Evolutionary conservation across 192 early-diverging fungal genomes (phyloP).

Genomic region (Thamnidium elegans): DNA sequence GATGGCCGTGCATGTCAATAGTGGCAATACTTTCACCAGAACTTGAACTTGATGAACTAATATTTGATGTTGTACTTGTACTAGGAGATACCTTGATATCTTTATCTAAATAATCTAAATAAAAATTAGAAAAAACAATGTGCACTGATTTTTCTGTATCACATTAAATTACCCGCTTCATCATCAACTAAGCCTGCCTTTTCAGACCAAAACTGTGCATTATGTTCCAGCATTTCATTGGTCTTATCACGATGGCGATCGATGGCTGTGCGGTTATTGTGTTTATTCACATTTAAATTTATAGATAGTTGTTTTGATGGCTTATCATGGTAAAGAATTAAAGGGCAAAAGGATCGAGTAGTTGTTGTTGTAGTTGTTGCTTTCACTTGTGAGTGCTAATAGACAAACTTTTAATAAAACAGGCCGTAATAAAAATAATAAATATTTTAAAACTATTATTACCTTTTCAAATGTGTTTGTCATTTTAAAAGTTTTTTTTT

Average conservation of each 20-base stretch:
- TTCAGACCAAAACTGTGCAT: constrained; percentile 25
- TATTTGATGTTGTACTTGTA: constrained; percentile 27
- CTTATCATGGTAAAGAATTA: constrained; percentile 23
- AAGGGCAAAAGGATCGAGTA: constrained; percentile 16
- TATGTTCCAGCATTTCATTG: constrained; percentile 22
- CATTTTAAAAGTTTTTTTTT: neutral
- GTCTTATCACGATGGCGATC: constrained; percentile 20
- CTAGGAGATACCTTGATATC: constrained; percentile 27
- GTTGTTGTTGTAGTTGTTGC: neutral
- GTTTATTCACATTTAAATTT: neutral
- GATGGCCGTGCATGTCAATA: constrained; percentile 11
- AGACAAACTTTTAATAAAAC: no score
- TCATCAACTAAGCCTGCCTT: neutral
- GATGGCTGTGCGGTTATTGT: constrained; percentile 15
- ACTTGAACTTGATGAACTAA: constrained; percentile 23
- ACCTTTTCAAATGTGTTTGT: neutral
- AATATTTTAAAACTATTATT: no score
- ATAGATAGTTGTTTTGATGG: constrained; percentile 2
- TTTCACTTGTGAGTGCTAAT: no score
- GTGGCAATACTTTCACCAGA: constrained; percentile 30
- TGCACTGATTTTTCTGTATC: constrained; percentile 12
- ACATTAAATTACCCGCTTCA: constrained; percentile 1
- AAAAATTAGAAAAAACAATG: constrained; percentile 3
- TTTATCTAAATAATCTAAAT: constrained; percentile 5
- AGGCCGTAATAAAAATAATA: no score